Evolutionary conservation across 2,329 filamentous ascomycete species (phyloP).

Genomic region (Aspergillus niger): DNA sequence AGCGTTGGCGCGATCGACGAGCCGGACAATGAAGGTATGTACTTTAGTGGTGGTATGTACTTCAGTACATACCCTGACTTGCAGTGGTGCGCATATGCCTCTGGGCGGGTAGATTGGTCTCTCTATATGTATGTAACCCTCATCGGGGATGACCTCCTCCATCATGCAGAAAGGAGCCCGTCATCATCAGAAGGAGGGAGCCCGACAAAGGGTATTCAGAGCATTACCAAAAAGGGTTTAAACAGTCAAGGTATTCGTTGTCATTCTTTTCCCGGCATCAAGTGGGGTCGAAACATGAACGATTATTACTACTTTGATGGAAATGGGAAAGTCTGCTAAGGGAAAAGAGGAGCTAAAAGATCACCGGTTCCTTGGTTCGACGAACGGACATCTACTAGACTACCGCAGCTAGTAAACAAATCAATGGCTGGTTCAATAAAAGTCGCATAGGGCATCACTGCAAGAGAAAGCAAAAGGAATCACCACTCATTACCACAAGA

Average conservation of each 20-base stretch:
- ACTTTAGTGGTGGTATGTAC: too few relatives aligned
- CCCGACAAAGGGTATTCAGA: background rate
- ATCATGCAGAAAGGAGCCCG: background rate
- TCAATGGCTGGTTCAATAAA: conserved; percentile 9
- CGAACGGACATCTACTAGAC: background rate
- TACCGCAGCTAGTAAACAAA: conserved; percentile 8
- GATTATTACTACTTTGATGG: too few relatives aligned
- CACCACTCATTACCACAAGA: background rate
- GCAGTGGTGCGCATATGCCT: too few relatives aligned
- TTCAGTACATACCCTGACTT: background rate
- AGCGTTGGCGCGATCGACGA: background rate
- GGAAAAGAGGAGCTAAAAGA: conserved; percentile 15
- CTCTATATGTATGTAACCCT: conserved; percentile 5
- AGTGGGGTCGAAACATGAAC: conserved; percentile 14
- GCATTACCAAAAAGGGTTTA: background rate
- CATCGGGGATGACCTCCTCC: background rate
- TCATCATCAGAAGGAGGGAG: background rate
- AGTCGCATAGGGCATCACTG: background rate
- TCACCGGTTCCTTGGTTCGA: conserved; percentile 22
- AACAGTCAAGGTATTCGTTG: conserved; percentile 17
- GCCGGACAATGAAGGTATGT: background rate
- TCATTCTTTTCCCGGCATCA: conserved; percentile 11
- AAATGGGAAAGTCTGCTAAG: background rate
- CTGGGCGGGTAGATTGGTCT: too few relatives aligned
- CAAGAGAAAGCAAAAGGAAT: background rate